Evolutionary conservation across 1,284 basidiomycete species (phyloP), one percentile per base, ranked within the genome.

Genomic region (Rhodotorula sp.): DNA sequence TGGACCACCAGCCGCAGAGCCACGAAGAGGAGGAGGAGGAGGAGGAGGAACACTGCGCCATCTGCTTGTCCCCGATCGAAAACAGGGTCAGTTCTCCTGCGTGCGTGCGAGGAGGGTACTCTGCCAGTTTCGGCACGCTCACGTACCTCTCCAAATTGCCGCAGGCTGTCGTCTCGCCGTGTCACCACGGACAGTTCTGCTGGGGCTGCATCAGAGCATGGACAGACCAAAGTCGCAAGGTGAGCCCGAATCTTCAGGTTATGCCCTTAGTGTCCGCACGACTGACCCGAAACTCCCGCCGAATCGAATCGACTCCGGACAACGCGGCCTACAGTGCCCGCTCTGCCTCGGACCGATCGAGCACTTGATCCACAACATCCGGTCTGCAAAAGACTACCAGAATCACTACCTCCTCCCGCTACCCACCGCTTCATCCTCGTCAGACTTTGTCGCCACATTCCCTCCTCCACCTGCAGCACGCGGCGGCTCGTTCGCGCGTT

Each of bases 101-200:
- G 8, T 15, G 21, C 28, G 31, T n/a, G 26, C 49, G 2, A n/a
- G 43, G 23, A 3, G 28, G 18, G 49, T 19, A 19, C 21, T 50
- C 49, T 50, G 8, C 49, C 16, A 3, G 7, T 21, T 10, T 23
- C 16, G n/a, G 19, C 49, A 26, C 23, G 14, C 47, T 62, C 54
- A 23, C n/a, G n/a, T 31, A 4, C 18, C 34, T 43, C 18, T 55
- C 28, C 12, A 5, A 31, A 23, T 31, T 1, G 5, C 21, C 18
- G 28, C 68, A 76, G 74, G 76, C 80, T 16, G 73, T 80, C 66
- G 71, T 81, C 23, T 77, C 70, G 21, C 71, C 66, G 0, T 81
- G 80, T 57, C 68, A 76, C 26, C 80, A 81, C 54, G 75, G 77
- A n/a, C 74, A 76, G 38, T 81, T 81, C 72, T 81, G 80, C 78